Percentiles rank a stretch among this genome's conserved stretches.
Conservation (phyloP, 208 protist genomes). For the Trypanosoma cruzi region DNA sequence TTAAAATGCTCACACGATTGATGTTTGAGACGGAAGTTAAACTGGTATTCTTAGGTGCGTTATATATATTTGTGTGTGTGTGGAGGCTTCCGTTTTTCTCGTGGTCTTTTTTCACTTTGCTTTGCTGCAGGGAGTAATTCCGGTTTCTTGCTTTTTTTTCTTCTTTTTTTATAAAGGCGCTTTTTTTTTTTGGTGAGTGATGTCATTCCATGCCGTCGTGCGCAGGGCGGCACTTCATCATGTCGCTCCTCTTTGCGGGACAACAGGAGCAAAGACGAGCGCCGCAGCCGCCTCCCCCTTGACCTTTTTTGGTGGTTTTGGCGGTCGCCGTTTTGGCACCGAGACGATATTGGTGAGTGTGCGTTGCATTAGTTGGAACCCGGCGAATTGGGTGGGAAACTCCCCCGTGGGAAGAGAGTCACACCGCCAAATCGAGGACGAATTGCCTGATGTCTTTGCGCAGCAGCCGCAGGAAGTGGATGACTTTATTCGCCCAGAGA, state of each 20-base stretch:
- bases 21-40: too few relatives aligned
- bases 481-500: conserved; percentile 87
- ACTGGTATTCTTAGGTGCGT: too few relatives aligned
- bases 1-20: background rate
- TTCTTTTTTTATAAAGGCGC: too few relatives aligned
- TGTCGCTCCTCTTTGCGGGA: background rate
- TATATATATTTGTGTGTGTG: background rate
- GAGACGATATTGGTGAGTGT: background rate
- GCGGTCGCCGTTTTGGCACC: background rate
- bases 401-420: conserved; percentile 35
- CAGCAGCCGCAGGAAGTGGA: conserved; percentile 81
- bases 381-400: conserved; percentile 43
- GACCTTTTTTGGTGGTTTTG: background rate
- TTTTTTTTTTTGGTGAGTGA: background rate
- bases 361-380: conserved; percentile 75
- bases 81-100: background rate
- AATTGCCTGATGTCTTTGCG: conserved; percentile 88
- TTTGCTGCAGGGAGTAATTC: background rate
- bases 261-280: background rate
- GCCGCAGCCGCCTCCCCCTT: background rate
- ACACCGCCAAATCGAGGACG: conserved; percentile 64
- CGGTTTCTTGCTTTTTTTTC: too few relatives aligned
- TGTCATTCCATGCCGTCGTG: conserved; percentile 2
- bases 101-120: background rate
- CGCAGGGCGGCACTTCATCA: conserved; percentile 2